Evolutionary conservation across 1,284 basidiomycete species (phyloP).

Genomic region (Fomitopsis schrenkii): DNA sequence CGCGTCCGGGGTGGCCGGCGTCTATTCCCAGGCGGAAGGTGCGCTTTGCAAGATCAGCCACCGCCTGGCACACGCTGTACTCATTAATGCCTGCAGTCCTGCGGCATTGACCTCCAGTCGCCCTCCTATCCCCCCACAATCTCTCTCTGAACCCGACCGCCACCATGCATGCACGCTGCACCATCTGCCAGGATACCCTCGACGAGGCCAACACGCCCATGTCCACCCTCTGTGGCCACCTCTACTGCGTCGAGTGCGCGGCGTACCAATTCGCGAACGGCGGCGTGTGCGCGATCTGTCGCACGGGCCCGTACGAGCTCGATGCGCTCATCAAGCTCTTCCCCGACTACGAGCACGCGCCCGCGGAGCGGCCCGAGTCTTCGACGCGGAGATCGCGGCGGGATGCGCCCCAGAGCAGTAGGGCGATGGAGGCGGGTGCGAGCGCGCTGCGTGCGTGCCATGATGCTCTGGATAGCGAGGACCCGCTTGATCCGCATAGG

Average conservation of each 20-base stretch:
- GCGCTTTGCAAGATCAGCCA: background rate
- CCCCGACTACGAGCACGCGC: background rate
- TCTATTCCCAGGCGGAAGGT: background rate
- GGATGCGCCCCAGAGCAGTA: background rate
- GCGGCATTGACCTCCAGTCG: background rate
- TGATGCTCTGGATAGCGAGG: slow-evolving; percentile 1
- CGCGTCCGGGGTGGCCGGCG: background rate
- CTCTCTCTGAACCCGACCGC: background rate
- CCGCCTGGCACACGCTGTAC: background rate
- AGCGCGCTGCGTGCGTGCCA: slow-evolving; percentile 1
- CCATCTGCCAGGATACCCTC: slow-evolving; percentile 23
- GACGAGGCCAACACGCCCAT: slow-evolving; percentile 11
- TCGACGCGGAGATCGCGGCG: background rate
- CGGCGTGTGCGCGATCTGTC: slow-evolving; percentile 22
- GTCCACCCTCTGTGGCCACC: slow-evolving; percentile 25
- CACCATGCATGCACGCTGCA: slow-evolving; percentile 18
- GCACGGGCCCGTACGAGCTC: slow-evolving; percentile 7
- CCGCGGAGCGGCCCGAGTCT: background rate
- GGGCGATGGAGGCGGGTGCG: background rate
- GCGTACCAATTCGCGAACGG: slow-evolving; percentile 20
- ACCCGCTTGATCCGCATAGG: background rate
- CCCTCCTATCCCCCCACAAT: background rate
- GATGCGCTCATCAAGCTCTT: background rate
- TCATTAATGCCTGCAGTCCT: background rate
- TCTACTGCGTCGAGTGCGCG: slow-evolving; percentile 26